Base-by-base conservation (phyloP, 768 basidiomycete species). In the Hemileccinum impolitum region DNA sequence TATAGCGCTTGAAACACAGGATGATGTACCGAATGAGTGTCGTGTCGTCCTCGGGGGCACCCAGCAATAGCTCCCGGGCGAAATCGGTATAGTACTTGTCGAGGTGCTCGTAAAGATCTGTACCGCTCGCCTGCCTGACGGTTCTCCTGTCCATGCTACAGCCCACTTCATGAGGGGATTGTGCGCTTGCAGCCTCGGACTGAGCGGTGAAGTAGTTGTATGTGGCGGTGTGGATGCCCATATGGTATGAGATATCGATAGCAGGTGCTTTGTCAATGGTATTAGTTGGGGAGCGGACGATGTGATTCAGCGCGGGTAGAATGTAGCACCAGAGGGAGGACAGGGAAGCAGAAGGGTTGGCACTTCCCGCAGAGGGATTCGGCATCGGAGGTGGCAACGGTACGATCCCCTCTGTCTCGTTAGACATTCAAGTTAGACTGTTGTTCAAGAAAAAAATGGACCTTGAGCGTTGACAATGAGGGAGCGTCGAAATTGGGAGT, bases 121-220 rank as follows among this genome's bases (percentile, higher is more conserved):
- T 77, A 14, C 85, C 85, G 60, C 74, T 80, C 52, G 70, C 67
- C 26, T 60, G 60, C 39, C 39, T 62, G 37, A 50, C 60, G 32
- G 59, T 42, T 23, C 67, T 64, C 39, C 60, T 64, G 18, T 69
- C 70, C 41, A 60, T 41, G 18, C 60, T 53, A 37, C 52, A 19
- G 40, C 50, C 53, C 4, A 23, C 17, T 31, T 45, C 52, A 31
- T 38, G 43, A 2, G 50, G 43, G 13, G 55, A 53, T 18, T 55
- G 54, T 19, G 66, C 50, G 36, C 69, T 71, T 41, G 67, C 60
- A 25, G 68, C 66, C 60, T 85, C 83, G 51, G 72, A 75, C 64
- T 80, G 78, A n/a, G 77, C 64, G 46, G 79, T 80, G 62, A 82
- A 80, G 78, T 87, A 89, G 71, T 88, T 87, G 73, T 90, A 89